A percentile compares a stretch with the other conserved stretches of the same genome.
phyloP scores from a whole-genome alignment of 1,284 basidiomycete species.

The Schizopora paradoxa region DNA sequence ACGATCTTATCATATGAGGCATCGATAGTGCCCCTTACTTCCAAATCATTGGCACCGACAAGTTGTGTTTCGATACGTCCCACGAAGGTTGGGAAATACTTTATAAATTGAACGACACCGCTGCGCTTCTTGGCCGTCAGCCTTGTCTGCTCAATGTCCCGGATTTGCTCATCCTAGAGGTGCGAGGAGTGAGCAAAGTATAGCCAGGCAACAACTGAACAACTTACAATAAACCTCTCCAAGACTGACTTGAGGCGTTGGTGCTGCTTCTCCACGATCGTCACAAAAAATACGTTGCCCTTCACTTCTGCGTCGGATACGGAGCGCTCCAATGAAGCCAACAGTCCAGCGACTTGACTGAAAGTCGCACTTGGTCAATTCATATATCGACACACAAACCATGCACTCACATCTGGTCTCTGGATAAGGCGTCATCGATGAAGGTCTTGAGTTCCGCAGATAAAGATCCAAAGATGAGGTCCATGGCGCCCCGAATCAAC shows the following conservation, averaged over 20 bases:
- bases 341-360: slow-evolving; percentile 84
- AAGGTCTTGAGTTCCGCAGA: slow-evolving; percentile 80
- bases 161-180: slow-evolving; percentile 77
- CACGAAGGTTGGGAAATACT: slow-evolving; percentile 88
- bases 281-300: slow-evolving; percentile 70
- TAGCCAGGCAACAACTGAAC: not conserved
- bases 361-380: not conserved
- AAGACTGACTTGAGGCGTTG: slow-evolving; percentile 66
- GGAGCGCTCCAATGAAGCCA: slow-evolving; percentile 78
- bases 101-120: slow-evolving; percentile 91
- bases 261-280: slow-evolving; percentile 78
- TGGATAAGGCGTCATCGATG: slow-evolving; percentile 73
- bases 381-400: not conserved
- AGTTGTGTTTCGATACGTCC: slow-evolving; percentile 83
- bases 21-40: slow-evolving; percentile 77
- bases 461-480: slow-evolving; percentile 93
- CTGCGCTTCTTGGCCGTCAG: slow-evolving; percentile 87
- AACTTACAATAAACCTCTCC: slow-evolving; percentile 74
- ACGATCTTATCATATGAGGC: slow-evolving; percentile 85
- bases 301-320: slow-evolving; percentile 74
- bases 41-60: slow-evolving; percentile 68
- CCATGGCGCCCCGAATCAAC: slow-evolving; percentile 83
- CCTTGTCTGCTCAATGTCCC: slow-evolving; percentile 87
- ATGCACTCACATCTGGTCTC: slow-evolving; percentile 69
- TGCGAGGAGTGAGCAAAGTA: slow-evolving; percentile 11